Conservation (phyloP, 768 basidiomycete species). For the Lyophyllum atratum region DNA sequence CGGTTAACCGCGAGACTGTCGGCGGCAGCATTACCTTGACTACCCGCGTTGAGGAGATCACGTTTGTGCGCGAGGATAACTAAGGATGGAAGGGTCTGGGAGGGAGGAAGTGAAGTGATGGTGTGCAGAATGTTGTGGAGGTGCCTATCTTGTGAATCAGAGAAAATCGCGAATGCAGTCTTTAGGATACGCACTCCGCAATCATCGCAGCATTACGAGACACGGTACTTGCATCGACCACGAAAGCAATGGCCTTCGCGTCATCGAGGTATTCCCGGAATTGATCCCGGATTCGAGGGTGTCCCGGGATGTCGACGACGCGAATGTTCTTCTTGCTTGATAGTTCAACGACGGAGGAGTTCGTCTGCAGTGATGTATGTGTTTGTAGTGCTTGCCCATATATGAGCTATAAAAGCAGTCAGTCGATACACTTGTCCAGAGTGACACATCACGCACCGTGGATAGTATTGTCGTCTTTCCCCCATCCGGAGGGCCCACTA, state of each 20-base stretch:
- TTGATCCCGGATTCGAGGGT: slow-evolving; percentile 76
- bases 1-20: slow-evolving; percentile 61
- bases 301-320: slow-evolving; percentile 81
- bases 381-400: slow-evolving; percentile 66
- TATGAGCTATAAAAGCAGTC: slow-evolving; percentile 49
- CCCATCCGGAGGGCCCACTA: slow-evolving; percentile 75
- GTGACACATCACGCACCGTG: slow-evolving; percentile 45
- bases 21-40: slow-evolving; percentile 35
- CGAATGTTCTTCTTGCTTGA: slow-evolving; percentile 46
- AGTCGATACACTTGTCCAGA: background rate
- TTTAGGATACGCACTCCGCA: slow-evolving; percentile 66
- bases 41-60: slow-evolving; percentile 62
- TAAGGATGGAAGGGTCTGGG: slow-evolving; percentile 59
- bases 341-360: slow-evolving; percentile 51
- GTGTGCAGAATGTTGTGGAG: slow-evolving; percentile 72
- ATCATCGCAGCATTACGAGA: slow-evolving; percentile 74
- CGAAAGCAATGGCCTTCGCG: slow-evolving; percentile 71
- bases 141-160: slow-evolving; percentile 47
- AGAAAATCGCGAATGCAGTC: background rate
- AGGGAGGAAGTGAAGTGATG: slow-evolving; percentile 72
- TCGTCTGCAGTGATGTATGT: slow-evolving; percentile 78
- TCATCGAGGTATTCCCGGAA: slow-evolving; percentile 65
- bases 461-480: slow-evolving; percentile 83
- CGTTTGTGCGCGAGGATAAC: slow-evolving; percentile 76
- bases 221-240: slow-evolving; percentile 77